Percentiles rank a stretch among this genome's conserved stretches.
phyloP scores from a whole-genome alignment of 352 stramenopile genomes.

The Phytophthora litchii region DNA sequence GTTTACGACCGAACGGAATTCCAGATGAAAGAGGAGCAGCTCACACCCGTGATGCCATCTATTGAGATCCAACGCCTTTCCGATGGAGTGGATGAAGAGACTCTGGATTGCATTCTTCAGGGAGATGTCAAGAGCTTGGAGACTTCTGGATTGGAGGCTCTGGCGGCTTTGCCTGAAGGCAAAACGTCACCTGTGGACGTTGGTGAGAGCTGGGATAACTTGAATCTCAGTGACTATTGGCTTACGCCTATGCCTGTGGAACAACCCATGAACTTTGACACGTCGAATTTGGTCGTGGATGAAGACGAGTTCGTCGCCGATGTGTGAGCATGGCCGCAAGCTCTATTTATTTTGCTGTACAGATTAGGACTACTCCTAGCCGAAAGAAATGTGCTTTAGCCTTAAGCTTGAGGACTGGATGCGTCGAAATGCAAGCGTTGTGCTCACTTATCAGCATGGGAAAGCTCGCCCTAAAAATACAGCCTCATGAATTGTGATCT shows the following conservation, averaged over 20 bases:
- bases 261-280: conserved; percentile 27
- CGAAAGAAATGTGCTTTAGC: conserved; percentile 20
- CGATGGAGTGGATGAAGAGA: conserved; percentile 18
- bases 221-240: conserved; percentile 41
- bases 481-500: not conserved
- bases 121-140: conserved; percentile 32
- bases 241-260: conserved; percentile 19
- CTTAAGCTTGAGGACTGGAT: too few species aligned
- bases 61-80: conserved; percentile 4
- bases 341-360: conserved; percentile 42
- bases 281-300: conserved; percentile 27
- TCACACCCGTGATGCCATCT: not conserved
- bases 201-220: conserved; percentile 35
- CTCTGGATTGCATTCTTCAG: conserved; percentile 21
- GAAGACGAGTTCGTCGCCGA: conserved; percentile 42
- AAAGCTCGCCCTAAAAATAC: conserved; percentile 25
- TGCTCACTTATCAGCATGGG: too few species aligned
- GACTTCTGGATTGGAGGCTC: conserved; percentile 18
- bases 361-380: conserved; percentile 14
- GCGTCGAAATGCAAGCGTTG: too few species aligned
- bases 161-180: conserved; percentile 23
- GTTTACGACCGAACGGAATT: conserved; percentile 26
- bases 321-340: conserved; percentile 25
- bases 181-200: conserved; percentile 52
- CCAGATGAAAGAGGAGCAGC: conserved; percentile 9